Conservation (phyloP, 371 early-diverging fungal genomes). For the Neoconidiobolus thromboides region DNA sequence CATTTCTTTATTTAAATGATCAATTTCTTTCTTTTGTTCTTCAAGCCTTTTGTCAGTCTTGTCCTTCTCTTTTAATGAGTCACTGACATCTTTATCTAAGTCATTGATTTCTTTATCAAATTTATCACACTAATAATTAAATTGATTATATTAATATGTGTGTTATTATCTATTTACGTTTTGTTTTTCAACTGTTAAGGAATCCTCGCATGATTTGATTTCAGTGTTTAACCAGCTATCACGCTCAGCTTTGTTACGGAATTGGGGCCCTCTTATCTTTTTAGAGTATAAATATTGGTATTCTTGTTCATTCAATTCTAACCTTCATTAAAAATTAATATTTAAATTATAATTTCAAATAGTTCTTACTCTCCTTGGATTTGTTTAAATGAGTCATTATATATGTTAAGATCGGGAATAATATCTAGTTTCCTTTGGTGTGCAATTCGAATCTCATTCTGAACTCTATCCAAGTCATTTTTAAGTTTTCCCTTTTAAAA, state of each 20-base stretch:
- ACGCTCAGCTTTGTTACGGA: slow-evolving; percentile 41
- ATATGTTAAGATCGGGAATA: not conserved
- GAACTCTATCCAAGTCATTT: not conserved
- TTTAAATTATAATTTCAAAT: not conserved
- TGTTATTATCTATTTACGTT: not conserved
- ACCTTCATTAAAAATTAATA: not conserved
- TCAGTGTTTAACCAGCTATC: slow-evolving; percentile 54
- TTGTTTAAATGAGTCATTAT: not conserved
- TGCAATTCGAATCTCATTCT: not conserved
- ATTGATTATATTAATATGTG: not conserved
- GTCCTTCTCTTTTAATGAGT: slow-evolving; percentile 8
- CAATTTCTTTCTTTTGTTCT: slow-evolving; percentile 15
- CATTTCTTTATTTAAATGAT: slow-evolving; percentile 15
- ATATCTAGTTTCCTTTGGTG: not conserved
- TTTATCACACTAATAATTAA: slow-evolving; percentile 1
- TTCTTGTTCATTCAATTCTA: slow-evolving; percentile 19
- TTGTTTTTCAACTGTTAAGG: slow-evolving; percentile 12
- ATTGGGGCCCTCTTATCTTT: slow-evolving; percentile 64
- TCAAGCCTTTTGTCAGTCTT: slow-evolving; percentile 18
- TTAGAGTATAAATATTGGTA: slow-evolving; percentile 50
- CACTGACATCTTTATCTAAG: slow-evolving; percentile 7
- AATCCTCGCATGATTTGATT: slow-evolving; percentile 32
- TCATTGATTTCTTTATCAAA: slow-evolving; percentile 15
- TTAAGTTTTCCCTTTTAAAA: not conserved
- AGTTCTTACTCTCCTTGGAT: not conserved